A percentile compares a stretch with the other conserved stretches of the same genome.
phyloP scores from a whole-genome alignment of 495 filamentous ascomycete genomes.

The Neurospora sp. region DNA sequence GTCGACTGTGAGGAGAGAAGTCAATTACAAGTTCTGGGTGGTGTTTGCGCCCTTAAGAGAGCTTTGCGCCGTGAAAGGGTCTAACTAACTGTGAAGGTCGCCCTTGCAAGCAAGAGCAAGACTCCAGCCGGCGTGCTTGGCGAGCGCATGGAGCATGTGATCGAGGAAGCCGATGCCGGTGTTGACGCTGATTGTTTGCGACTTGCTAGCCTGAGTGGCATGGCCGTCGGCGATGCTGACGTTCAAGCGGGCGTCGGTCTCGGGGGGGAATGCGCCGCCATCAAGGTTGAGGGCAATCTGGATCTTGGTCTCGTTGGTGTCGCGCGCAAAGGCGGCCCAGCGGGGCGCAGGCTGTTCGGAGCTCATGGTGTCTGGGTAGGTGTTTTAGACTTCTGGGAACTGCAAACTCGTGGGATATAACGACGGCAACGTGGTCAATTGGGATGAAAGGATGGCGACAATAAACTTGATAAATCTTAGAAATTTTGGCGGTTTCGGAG shows the following conservation, averaged over 20 bases:
- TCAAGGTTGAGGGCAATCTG: slow-evolving; percentile 84
- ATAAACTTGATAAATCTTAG: neutral
- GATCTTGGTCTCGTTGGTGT: slow-evolving; percentile 97
- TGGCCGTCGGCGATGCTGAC: slow-evolving; percentile 41
- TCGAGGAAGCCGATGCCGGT: slow-evolving; percentile 98
- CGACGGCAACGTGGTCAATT: neutral
- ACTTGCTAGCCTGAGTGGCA: slow-evolving; percentile 68
- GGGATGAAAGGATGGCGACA: neutral
- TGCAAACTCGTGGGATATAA: neutral
- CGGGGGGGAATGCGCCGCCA: slow-evolving; percentile 67
- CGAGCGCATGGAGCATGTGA: slow-evolving; percentile 95
- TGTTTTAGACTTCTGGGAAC: neutral
- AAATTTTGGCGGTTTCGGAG: neutral
- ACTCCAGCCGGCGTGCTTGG: slow-evolving; percentile 93
- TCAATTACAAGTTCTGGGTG: neutral
- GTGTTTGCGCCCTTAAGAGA: neutral
- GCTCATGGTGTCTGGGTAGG: slow-evolving; percentile 23
- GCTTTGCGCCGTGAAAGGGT: neutral
- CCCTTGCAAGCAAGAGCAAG: slow-evolving; percentile 70
- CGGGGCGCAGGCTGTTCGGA: slow-evolving; percentile 35
- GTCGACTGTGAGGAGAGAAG: slow-evolving; percentile 53
- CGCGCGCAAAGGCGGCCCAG: slow-evolving; percentile 65
- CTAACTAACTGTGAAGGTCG: slow-evolving; percentile 74
- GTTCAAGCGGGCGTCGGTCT: slow-evolving; percentile 35
- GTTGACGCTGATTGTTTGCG: slow-evolving; percentile 77